Percentiles rank a stretch among this genome's conserved stretches.
These are phyloP conservation scores for Alternaria brassicicola DNA, from an alignment of 2,329 filamentous ascomycete genomes.

Conservation along the genomic window DNA sequence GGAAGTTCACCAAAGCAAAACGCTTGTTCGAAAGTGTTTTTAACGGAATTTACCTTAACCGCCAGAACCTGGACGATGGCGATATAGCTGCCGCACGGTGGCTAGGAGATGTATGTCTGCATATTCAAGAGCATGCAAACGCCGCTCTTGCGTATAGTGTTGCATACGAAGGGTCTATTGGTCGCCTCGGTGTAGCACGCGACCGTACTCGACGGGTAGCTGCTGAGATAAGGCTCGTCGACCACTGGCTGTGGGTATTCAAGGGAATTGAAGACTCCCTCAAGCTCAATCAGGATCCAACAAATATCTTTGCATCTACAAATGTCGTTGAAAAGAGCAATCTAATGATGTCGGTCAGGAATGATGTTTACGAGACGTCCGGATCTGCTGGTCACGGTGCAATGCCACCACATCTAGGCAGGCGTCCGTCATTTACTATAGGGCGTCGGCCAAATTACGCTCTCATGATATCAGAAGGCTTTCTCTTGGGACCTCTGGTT, in stretches of 20 bases:
- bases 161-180: slow-evolving; percentile 32
- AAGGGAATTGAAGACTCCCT: slow-evolving; percentile 24
- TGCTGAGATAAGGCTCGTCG: slow-evolving; percentile 30
- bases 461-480: slow-evolving; percentile 22
- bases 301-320: slow-evolving; percentile 31
- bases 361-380: slow-evolving; percentile 8
- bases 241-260: slow-evolving; percentile 28
- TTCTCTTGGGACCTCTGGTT: slow-evolving; percentile 29
- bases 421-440: slow-evolving; percentile 2
- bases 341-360: slow-evolving; percentile 20
- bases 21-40: slow-evolving; percentile 37
- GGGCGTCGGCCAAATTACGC: slow-evolving; percentile 14
- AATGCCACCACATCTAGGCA: background rate
- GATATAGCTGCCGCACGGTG: slow-evolving; percentile 43
- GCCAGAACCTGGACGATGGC: slow-evolving; percentile 35
- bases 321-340: slow-evolving; percentile 31
- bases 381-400: background rate
- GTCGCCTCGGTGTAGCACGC: slow-evolving; percentile 21
- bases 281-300: slow-evolving; percentile 27
- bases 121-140: slow-evolving; percentile 36
- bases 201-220: slow-evolving; percentile 23
- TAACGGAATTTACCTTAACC: slow-evolving; percentile 28
- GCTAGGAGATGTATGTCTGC: slow-evolving; percentile 43
- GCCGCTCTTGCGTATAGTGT: slow-evolving; percentile 39
- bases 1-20: slow-evolving; percentile 39